Base-by-base conservation (phyloP, 1,284 basidiomycete genomes). In the Microbotryum saponariae region DNA sequence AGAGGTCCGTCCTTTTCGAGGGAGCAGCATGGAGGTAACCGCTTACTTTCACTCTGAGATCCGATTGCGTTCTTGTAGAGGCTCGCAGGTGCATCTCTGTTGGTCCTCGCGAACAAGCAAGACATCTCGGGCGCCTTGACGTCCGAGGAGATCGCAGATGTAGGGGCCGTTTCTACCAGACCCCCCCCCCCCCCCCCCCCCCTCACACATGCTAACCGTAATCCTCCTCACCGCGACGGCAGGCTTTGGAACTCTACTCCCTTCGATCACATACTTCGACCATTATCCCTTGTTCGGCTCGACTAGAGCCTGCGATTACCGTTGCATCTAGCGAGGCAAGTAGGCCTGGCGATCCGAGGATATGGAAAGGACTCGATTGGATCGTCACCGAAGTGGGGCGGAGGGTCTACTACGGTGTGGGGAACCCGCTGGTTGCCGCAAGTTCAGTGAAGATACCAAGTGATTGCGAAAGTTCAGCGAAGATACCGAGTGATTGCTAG, bases 31-130 rank as follows among this genome's bases (percentile, higher is more conserved):
- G n/a, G n/a, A n/a, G n/a, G n/a, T n/a, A n/a, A n/a, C n/a, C n/a
- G n/a, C n/a, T 27, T 27, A 27, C 3, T 27, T 27, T 27, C 27
- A 6, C 25, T 42, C 37, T 18, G 14, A 3, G 21, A n/a, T 25
- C 12, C 44, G n/a, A 1, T 18, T 25, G 23, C 1, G 5, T 10
- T 42, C 3, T 7, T 4, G 20, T 72, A 97, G 90, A 82, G 94
- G 71, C 78, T 98, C 48, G 85, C 91, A 56, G 93, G 94, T 21
- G 94, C 94, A 50, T 94, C 92, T 20, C 81, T 99, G 55, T 82
- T 99, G 49, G 85, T 99, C 54, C 91, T 98, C 74, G 96, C 96
- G n/a, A 99, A 99, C 78, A 99, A 99, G 77, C 93, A 97, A 76
- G 96, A 99, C 77, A 83, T 98, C 44, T 82, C 82, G 47, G 91